phyloP scores from a whole-genome alignment of 257 asterid genomes.

The Solanum bukasovii region DNA sequence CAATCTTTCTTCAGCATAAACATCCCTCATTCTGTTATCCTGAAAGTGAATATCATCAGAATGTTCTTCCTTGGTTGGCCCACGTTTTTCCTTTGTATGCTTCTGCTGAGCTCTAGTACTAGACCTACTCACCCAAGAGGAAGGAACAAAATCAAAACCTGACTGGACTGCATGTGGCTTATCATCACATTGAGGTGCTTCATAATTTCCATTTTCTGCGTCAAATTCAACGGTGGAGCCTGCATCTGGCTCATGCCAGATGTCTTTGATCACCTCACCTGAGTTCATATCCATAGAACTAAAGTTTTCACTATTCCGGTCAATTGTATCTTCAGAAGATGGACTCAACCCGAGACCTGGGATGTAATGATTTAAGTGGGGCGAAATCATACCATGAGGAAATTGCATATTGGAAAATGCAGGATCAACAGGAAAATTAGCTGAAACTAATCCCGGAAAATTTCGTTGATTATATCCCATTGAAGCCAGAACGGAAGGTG shows the following conservation, averaged over 20 bases:
- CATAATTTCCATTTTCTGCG: constrained; percentile 38
- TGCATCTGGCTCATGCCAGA: constrained; percentile 51
- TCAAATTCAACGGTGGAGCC: constrained; percentile 35
- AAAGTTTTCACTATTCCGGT: constrained; percentile 42
- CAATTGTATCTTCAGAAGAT: constrained; percentile 44
- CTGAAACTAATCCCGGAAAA: constrained; percentile 41
- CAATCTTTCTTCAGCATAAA: constrained; percentile 40
- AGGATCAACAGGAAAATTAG: constrained; percentile 28
- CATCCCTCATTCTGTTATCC: constrained; percentile 48
- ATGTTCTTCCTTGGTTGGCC: constrained; percentile 37
- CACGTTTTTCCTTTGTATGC: constrained; percentile 47
- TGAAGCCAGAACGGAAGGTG: constrained; percentile 70
- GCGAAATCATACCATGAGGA: constrained; percentile 56
- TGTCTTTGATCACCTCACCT: constrained; percentile 41
- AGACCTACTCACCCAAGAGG: constrained; percentile 38
- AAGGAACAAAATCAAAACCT: constrained; percentile 51
- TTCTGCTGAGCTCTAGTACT: constrained; percentile 42
- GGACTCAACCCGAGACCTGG: constrained; percentile 44
- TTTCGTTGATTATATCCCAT: constrained; percentile 64
- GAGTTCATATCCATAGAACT: constrained; percentile 42
- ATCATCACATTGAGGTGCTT: constrained; percentile 25
- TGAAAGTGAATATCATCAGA: constrained; percentile 32
- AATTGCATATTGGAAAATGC: constrained; percentile 26
- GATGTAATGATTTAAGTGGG: constrained; percentile 51
- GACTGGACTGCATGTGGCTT: constrained; percentile 25